Conservation (phyloP, 129 eudicot genomes). For the Kitagawia praeruptora region DNA sequence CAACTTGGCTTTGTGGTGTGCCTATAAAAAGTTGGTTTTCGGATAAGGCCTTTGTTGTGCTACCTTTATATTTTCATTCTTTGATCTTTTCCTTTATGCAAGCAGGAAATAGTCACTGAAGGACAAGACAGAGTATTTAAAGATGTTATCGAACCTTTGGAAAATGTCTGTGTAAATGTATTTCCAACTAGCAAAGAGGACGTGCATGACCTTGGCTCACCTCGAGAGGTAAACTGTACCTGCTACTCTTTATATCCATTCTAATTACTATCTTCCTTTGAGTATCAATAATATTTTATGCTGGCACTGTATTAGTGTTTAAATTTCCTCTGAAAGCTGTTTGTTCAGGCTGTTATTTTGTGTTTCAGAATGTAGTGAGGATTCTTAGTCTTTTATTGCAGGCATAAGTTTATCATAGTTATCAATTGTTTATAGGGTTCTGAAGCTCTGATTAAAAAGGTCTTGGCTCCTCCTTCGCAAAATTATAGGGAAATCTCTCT, state of each 20-base stretch:
- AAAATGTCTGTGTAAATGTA: conserved; percentile 73
- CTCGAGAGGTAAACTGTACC: conserved; percentile 51
- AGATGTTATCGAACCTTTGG: conserved; percentile 94
- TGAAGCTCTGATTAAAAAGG: conserved; percentile 71
- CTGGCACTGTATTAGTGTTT: background rate
- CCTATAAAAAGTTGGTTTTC: background rate
- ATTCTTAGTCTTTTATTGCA: background rate
- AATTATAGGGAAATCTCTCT: no score
- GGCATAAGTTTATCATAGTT: background rate
- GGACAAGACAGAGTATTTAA: conserved; percentile 94
- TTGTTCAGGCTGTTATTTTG: background rate
- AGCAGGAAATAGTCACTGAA: conserved; percentile 74
- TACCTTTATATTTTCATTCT: background rate
- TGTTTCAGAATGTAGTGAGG: background rate
- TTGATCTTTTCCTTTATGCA: conserved; percentile 8
- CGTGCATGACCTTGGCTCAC: conserved; percentile 83
- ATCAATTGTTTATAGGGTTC: conserved; percentile 49
- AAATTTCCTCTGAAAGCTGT: background rate
- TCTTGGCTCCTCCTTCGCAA: conserved; percentile 84
- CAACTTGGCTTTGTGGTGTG: background rate
- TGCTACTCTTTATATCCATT: background rate
- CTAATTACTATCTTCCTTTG: background rate
- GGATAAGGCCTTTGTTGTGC: background rate
- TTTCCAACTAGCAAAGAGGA: conserved; percentile 73
- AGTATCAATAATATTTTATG: background rate